A percentile compares a stretch with the other conserved stretches of the same genome.
Conservation (phyloP, 2,329 filamentous ascomycete genomes). For the Dactylellina cionopaga region DNA sequence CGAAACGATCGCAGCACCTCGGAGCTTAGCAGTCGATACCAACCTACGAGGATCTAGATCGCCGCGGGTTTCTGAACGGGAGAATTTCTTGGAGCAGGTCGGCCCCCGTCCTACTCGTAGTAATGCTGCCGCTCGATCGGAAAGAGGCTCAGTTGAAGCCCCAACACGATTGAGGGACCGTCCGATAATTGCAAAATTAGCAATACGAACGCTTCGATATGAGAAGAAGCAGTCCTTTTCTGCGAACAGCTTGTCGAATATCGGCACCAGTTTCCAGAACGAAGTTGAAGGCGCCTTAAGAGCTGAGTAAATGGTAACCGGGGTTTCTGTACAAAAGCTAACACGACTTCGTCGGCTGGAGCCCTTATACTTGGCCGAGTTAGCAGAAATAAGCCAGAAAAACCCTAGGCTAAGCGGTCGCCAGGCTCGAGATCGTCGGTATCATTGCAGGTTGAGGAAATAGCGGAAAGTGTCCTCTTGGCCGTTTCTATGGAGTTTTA, state of each 20-base stretch:
- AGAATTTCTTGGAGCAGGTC: too few species aligned
- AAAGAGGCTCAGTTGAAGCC: too few species aligned
- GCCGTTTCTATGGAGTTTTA: slow-evolving; percentile 2
- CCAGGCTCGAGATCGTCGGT: too few species aligned
- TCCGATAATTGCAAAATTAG: too few species aligned
- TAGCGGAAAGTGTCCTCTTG: not conserved
- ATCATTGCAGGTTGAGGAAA: too few species aligned
- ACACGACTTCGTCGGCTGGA: not conserved
- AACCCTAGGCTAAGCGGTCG: not conserved
- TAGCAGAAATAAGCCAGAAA: not conserved
- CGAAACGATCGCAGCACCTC: too few species aligned
- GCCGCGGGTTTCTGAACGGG: too few species aligned
- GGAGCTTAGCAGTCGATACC: too few species aligned
- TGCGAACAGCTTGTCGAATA: not conserved
- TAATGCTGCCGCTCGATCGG: too few species aligned
- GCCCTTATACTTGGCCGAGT: not conserved
- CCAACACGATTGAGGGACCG: too few species aligned
- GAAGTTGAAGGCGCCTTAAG: not conserved
- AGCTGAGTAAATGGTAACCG: not conserved
- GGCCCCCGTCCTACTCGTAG: too few species aligned
- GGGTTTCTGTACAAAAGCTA: not conserved
- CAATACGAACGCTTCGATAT: not conserved
- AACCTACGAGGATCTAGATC: too few species aligned
- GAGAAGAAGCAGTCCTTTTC: not conserved
- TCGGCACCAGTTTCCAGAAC: not conserved